phyloP scores from a whole-genome alignment of 768 basidiomycete genomes.

The Sarcodon sp. region DNA sequence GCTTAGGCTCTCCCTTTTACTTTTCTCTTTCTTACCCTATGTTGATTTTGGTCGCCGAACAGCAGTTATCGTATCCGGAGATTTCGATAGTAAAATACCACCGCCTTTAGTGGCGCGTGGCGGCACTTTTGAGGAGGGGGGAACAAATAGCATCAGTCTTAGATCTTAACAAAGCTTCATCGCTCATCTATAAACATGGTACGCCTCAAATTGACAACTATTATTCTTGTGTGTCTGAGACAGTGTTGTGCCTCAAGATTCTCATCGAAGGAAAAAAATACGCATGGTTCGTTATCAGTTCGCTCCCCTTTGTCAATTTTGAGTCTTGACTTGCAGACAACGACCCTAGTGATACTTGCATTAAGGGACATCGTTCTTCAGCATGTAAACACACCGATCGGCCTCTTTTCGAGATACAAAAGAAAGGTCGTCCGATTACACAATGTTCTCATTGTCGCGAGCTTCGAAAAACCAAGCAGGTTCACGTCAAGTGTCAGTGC shows the following conservation, averaged over 20 bases:
- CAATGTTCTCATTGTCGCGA: slow-evolving; percentile 29
- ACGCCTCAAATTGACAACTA: no score
- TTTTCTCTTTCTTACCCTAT: no score
- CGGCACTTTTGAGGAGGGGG: no score
- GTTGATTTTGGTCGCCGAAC: no score
- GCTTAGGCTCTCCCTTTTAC: no score
- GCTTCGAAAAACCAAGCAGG: slow-evolving; percentile 26
- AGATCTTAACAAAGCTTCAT: no score
- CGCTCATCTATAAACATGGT: no score
- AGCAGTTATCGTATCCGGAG: no score
- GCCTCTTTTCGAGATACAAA: slow-evolving; percentile 73
- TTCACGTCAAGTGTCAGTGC: slow-evolving; percentile 28
- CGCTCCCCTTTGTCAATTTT: not conserved
- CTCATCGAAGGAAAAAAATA: slow-evolving; percentile 70
- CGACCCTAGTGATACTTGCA: slow-evolving; percentile 68
- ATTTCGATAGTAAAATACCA: no score
- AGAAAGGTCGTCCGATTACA: slow-evolving; percentile 44
- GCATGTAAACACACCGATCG: slow-evolving; percentile 82
- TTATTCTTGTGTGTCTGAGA: not conserved
- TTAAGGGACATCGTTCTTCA: slow-evolving; percentile 88
- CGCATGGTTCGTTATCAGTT: slow-evolving; percentile 47
- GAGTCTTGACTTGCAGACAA: slow-evolving; percentile 3
- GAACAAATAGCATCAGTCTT: no score
- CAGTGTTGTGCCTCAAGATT: slow-evolving; percentile 28
- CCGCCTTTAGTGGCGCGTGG: no score